phyloP scores from a whole-genome alignment of 2,329 filamentous ascomycete species.

The Penicillium sp. region DNA sequence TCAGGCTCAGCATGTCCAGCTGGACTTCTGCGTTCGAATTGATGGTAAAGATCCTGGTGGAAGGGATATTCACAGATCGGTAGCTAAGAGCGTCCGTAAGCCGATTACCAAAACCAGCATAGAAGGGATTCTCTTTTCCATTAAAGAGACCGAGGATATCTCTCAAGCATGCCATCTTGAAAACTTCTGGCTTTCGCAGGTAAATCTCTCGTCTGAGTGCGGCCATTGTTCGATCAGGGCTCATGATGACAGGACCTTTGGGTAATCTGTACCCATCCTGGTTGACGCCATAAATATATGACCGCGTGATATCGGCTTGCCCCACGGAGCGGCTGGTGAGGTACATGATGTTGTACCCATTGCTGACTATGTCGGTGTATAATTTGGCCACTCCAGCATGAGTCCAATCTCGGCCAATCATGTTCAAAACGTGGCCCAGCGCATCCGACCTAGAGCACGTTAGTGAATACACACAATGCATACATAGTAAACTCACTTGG shows the following conservation, averaged over 20 bases:
- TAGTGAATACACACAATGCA: slow-evolving; percentile 17
- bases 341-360: slow-evolving; percentile 99
- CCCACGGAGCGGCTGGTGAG: slow-evolving; percentile 92
- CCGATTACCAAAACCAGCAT: slow-evolving; percentile 95
- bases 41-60: slow-evolving; percentile 95
- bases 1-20: slow-evolving; percentile 84
- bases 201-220: slow-evolving; percentile 92
- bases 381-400: slow-evolving; percentile 95
- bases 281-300: slow-evolving; percentile 85
- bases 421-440: slow-evolving; percentile 90
- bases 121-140: slow-evolving; percentile 80
- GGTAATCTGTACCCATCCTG: slow-evolving; percentile 88
- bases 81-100: slow-evolving; percentile 96
- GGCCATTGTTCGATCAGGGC: slow-evolving; percentile 92
- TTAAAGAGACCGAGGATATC: slow-evolving; percentile 92
- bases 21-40: slow-evolving; percentile 97
- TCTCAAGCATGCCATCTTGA: slow-evolving; percentile 98
- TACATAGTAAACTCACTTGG: slow-evolving; percentile 64
- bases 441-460: slow-evolving; percentile 70
- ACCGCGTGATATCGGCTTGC: slow-evolving; percentile 85
- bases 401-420: slow-evolving; percentile 98
- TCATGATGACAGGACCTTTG: slow-evolving; percentile 90
- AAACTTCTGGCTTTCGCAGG: slow-evolving; percentile 93
- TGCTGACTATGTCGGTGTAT: slow-evolving; percentile 91
- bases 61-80: slow-evolving; percentile 92